Percentiles rank a stretch among this genome's conserved stretches.
phyloP scores from a whole-genome alignment of 805 yeast species.

The Wickerhamiella australiensis region DNA sequence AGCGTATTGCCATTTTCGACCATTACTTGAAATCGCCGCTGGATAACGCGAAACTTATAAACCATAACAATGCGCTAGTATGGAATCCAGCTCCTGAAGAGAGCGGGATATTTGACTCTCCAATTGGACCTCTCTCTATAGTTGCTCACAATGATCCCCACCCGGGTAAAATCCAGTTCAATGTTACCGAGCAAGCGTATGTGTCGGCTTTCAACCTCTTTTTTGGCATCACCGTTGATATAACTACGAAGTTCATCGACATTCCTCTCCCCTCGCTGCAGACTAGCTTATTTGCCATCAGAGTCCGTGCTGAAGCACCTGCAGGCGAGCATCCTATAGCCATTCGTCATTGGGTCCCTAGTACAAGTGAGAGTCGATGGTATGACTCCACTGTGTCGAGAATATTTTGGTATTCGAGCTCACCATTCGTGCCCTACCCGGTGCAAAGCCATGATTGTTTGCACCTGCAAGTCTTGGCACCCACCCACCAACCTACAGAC shows the following conservation, averaged over 20 bases:
- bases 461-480: conserved; percentile 11
- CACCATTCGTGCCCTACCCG: conserved; percentile 21
- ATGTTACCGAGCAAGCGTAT: background rate
- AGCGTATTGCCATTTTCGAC: conserved; percentile 38
- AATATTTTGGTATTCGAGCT: conserved; percentile 22
- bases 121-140: conserved; percentile 5
- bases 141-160: background rate
- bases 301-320: conserved; percentile 8
- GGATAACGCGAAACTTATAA: conserved; percentile 6
- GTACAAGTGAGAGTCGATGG: conserved; percentile 18
- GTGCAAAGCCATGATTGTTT: conserved; percentile 1
- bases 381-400: conserved; percentile 12
- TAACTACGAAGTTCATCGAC: conserved; percentile 10
- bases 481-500: background rate
- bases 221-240: conserved; percentile 10
- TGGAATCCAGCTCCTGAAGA: background rate
- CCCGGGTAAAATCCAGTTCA: conserved; percentile 4
- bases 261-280: conserved; percentile 15
- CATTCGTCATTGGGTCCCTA: conserved; percentile 17
- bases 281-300: conserved; percentile 19
- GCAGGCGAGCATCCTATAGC: background rate
- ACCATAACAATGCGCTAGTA: background rate
- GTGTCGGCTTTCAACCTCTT: background rate
- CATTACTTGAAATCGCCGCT: conserved; percentile 12
- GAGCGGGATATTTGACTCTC: background rate